These are phyloP conservation scores for Cyclotella atomus DNA, from an alignment of 108 stramenopile species.

Conservation along the genomic window DNA sequence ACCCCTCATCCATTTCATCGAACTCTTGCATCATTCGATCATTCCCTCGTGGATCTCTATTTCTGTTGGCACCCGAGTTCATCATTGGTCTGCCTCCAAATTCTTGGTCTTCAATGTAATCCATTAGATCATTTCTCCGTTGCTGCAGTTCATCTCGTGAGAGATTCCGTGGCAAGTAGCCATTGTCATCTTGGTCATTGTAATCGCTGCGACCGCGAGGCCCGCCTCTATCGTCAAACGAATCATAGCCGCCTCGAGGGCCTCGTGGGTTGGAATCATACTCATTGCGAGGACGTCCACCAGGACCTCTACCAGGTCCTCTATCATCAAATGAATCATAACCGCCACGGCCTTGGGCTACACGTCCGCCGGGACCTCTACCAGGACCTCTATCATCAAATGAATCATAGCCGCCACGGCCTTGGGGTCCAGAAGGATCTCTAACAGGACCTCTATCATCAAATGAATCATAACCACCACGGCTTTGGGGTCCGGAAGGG, in stretches of 20 bases:
- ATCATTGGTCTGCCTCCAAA: not conserved
- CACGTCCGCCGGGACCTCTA: not conserved
- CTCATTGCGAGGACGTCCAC: not conserved
- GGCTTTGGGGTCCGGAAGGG: not conserved
- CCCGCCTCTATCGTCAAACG: not conserved
- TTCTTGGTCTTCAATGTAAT: conserved; percentile 14
- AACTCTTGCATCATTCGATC: conserved; percentile 7
- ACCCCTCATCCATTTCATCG: conserved; percentile 3
- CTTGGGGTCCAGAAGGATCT: not conserved
- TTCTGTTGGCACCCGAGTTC: not conserved
- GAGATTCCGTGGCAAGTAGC: conserved; percentile 2
- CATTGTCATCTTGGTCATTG: not conserved
- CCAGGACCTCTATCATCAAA: no score
- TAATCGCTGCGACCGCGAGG: not conserved
- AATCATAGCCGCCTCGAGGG: not conserved
- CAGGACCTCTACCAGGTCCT: no score
- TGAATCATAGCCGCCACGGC: not conserved
- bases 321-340: not conserved
- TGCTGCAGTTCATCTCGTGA: conserved; percentile 9
- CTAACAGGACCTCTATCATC: not conserved
- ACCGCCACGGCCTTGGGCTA: no score
- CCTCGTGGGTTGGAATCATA: not conserved
- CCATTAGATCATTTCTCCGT: conserved; percentile 5
- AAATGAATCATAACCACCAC: not conserved
- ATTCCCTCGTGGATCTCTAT: conserved; percentile 8